phyloP scores from a whole-genome alignment of 2,329 filamentous ascomycete genomes.

The Aspergillus ruber region DNA sequence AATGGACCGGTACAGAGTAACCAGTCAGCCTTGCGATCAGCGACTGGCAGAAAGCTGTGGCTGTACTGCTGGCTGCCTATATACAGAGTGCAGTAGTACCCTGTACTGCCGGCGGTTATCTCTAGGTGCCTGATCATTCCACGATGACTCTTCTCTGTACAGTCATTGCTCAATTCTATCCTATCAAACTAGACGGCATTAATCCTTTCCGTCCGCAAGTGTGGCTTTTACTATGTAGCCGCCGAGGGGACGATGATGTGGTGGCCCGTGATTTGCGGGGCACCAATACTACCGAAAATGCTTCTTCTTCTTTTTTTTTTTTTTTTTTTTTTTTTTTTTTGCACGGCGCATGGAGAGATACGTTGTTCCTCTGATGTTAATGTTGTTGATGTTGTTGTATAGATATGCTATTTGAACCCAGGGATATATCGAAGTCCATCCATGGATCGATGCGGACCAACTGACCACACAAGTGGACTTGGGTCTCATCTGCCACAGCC shows the following conservation, averaged over 20 bases:
- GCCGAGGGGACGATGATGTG: background rate
- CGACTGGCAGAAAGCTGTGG: background rate
- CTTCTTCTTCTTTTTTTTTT: background rate
- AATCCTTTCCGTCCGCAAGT: background rate
- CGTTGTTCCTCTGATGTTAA: background rate
- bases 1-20: background rate
- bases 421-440: background rate
- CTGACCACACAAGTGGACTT: background rate
- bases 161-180: background rate
- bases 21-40: background rate
- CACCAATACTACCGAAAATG: background rate
- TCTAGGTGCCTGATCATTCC: background rate
- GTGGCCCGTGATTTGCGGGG: background rate
- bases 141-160: background rate
- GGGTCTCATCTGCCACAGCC: background rate
- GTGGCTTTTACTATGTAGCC: background rate
- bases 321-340: background rate
- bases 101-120: background rate
- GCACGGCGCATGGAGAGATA: background rate
- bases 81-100: background rate
- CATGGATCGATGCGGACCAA: background rate
- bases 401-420: background rate
- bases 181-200: background rate
- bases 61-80: background rate
- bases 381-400: background rate